Conservation (phyloP, 2,329 filamentous ascomycete genomes). For the Diplodia sapinea region DNA sequence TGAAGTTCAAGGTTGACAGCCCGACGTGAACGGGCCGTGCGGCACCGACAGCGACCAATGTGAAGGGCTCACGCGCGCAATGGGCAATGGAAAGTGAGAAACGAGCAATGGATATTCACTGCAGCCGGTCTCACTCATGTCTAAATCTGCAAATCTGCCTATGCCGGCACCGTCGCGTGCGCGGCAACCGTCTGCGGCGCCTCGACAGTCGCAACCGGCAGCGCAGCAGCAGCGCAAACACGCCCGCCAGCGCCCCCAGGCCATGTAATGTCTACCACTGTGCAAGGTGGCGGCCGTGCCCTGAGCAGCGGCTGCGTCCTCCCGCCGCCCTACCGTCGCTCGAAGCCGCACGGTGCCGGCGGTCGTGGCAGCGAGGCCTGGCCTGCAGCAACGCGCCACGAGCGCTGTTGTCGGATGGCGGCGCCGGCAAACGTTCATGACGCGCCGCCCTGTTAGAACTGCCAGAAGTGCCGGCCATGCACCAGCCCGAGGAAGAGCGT, state of each 20-base stretch:
- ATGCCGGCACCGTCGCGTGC: background rate
- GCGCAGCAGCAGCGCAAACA: slow-evolving; percentile 4
- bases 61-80: background rate
- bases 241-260: background rate
- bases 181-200: slow-evolving; percentile 2
- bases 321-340: background rate
- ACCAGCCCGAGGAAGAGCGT: slow-evolving; percentile 5
- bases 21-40: slow-evolving; percentile 31
- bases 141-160: background rate
- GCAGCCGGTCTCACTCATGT: background rate
- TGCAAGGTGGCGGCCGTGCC: background rate
- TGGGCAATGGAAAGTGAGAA: background rate
- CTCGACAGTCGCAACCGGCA: background rate
- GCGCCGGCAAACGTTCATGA: background rate
- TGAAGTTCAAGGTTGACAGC: slow-evolving; percentile 32
- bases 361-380: background rate
- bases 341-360: background rate
- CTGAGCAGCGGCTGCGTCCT: background rate
- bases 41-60: slow-evolving; percentile 16
- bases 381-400: background rate
- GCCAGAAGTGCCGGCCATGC: background rate
- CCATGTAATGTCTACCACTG: background rate
- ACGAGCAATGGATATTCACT: background rate
- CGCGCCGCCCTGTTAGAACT: background rate
- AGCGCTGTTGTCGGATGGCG: background rate